Evolutionary conservation across 805 yeast species (phyloP).

Genomic region (Starmerella kuoi): DNA sequence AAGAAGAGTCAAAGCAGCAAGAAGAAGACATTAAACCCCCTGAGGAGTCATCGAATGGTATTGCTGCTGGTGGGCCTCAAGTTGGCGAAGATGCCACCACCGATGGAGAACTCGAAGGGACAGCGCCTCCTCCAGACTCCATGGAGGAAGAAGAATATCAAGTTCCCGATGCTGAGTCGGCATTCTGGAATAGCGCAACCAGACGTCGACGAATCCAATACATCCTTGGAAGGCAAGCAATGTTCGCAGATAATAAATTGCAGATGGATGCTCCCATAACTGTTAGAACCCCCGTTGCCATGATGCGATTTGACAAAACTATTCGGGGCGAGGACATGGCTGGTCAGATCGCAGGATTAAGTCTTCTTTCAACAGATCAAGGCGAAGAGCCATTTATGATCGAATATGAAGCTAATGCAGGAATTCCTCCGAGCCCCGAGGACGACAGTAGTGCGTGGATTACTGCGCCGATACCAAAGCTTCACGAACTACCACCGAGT

Average conservation of each 20-base stretch:
- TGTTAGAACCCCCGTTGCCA: conserved; percentile 49
- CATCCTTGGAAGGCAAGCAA: conserved; percentile 51
- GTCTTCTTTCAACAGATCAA: conserved; percentile 7
- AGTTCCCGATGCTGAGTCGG: conserved; percentile 29
- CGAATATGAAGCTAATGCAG: conserved; percentile 77
- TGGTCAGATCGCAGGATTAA: conserved; percentile 19
- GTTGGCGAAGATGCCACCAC: background rate
- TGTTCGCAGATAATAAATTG: conserved; percentile 49
- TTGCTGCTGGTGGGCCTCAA: background rate
- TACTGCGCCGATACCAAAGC: conserved; percentile 21
- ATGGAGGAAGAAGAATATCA: conserved; percentile 3
- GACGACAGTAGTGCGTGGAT: conserved; percentile 20
- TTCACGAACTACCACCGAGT: conserved; percentile 34
- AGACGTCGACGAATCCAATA: conserved; percentile 68
- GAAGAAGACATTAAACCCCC: background rate
- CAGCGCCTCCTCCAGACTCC: background rate
- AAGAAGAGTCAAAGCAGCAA: background rate
- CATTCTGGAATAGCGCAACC: conserved; percentile 57
- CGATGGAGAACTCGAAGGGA: background rate
- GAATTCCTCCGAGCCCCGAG: conserved; percentile 49
- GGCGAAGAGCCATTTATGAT: conserved; percentile 33
- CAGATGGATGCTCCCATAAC: conserved; percentile 53
- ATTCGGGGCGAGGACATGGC: conserved; percentile 20
- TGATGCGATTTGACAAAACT: conserved; percentile 42
- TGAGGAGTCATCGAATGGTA: background rate